phyloP scores from a whole-genome alignment of 2,329 filamentous ascomycete genomes.

The Trichophyton simii region DNA sequence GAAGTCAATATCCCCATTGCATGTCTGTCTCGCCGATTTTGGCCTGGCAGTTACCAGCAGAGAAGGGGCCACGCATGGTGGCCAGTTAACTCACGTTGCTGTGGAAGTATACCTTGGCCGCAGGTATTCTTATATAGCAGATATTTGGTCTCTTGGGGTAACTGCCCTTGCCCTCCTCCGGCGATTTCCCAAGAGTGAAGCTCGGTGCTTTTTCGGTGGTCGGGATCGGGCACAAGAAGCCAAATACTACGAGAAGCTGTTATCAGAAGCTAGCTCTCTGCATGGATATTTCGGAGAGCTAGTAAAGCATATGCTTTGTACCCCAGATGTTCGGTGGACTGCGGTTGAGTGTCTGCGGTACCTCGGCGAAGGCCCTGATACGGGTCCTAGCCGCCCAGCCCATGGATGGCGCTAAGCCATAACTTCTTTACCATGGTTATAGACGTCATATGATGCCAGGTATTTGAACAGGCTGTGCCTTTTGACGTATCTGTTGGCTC shows the following conservation, averaged over 20 bases:
- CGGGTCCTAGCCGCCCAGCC: not conserved
- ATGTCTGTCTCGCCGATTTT: constrained; percentile 8
- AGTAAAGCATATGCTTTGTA: not conserved
- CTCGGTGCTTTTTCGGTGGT: not conserved
- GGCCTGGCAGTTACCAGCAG: not conserved
- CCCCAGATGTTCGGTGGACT: not conserved
- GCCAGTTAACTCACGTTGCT: constrained; percentile 4
- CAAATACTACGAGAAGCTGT: not conserved
- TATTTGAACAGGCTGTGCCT: not conserved
- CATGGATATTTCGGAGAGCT: not conserved
- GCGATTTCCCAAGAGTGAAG: not conserved
- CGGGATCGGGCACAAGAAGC: not conserved
- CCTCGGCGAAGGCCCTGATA: not conserved
- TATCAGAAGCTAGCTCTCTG: not conserved
- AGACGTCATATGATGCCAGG: too few relatives aligned
- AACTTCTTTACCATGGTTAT: too few relatives aligned
- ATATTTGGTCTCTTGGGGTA: constrained; percentile 10
- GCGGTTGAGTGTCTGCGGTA: not conserved
- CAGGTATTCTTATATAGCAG: constrained; percentile 4
- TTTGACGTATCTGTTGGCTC: not conserved
- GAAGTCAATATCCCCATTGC: constrained; percentile 3
- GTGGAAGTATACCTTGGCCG: not conserved
- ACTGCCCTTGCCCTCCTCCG: constrained; percentile 3
- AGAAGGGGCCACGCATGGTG: not conserved
- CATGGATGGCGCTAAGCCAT: not conserved